Evolutionary conservation across 2,329 filamentous ascomycete species (phyloP).

Genomic region (Ophiostoma australiae): DNA sequence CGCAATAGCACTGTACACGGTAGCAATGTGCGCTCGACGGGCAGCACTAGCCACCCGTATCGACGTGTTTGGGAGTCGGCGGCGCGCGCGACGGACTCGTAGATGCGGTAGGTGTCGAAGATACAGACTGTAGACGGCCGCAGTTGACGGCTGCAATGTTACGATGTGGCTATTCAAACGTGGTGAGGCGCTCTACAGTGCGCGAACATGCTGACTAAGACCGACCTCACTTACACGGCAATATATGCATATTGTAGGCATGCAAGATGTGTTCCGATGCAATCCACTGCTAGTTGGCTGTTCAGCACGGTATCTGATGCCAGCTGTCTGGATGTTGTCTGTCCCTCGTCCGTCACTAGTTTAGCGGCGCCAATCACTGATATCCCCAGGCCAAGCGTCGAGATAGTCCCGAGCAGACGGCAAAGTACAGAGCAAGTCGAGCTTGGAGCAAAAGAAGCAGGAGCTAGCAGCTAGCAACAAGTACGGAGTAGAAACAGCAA

Average conservation of each 20-base stretch:
- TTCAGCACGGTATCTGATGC: background rate
- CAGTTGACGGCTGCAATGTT: background rate
- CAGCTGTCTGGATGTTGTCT: background rate
- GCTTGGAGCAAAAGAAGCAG: background rate
- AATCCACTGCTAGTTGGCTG: background rate
- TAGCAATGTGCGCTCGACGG: constrained; percentile 3
- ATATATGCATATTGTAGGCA: background rate
- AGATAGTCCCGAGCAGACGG: background rate
- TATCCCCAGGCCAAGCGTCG: background rate
- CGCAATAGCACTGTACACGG: background rate
- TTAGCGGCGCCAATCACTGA: background rate
- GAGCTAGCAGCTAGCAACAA: background rate
- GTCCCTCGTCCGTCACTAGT: background rate
- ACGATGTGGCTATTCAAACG: background rate
- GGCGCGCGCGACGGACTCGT: too few species aligned
- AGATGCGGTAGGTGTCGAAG: background rate
- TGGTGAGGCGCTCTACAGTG: background rate
- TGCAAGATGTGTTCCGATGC: background rate
- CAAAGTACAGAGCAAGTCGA: background rate
- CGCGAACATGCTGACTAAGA: background rate
- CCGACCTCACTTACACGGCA: background rate
- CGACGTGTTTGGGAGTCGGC: background rate
- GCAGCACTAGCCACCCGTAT: background rate
- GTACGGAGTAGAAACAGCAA: background rate
- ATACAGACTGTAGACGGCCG: background rate